Conservation (phyloP, 306 rosid species). For the Glycine tomentella region DNA sequence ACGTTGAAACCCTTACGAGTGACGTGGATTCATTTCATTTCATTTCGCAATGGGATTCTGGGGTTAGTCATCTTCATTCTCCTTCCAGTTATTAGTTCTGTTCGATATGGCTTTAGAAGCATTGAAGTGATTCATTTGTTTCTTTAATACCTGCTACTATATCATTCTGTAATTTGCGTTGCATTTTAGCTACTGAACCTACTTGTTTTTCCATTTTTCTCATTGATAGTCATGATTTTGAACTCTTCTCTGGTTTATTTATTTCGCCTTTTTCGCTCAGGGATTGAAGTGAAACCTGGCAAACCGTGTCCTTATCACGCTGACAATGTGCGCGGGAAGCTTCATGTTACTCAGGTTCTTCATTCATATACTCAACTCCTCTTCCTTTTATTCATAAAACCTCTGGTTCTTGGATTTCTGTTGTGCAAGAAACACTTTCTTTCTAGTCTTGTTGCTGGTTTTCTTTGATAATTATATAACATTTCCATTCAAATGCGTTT, state of each 20-base stretch:
- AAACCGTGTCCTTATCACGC: conserved; percentile 73
- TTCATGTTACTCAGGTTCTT: conserved; percentile 86
- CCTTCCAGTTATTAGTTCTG: not conserved
- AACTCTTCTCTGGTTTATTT: not conserved
- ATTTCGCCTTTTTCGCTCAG: conserved; percentile 44
- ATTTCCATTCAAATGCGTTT: too few relatives aligned
- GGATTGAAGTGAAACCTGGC: conserved; percentile 87
- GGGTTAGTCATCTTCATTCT: conserved; percentile 59
- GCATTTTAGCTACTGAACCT: not conserved
- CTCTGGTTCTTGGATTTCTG: not conserved
- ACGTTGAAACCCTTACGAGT: not conserved
- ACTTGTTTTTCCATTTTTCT: not conserved
- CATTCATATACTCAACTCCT: not conserved
- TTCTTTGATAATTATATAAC: not conserved
- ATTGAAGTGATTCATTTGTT: not conserved
- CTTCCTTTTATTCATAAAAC: not conserved
- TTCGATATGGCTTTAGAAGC: not conserved
- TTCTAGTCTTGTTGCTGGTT: not conserved
- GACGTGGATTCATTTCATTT: not conserved
- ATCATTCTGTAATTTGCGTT: not conserved
- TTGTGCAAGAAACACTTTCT: not conserved
- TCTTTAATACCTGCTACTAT: not conserved
- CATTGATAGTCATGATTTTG: not conserved
- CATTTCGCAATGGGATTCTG: conserved; percentile 70
- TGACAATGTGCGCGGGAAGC: conserved; percentile 73